Conservation (phyloP, 495 filamentous ascomycete species). For the Xylaria scruposa region DNA sequence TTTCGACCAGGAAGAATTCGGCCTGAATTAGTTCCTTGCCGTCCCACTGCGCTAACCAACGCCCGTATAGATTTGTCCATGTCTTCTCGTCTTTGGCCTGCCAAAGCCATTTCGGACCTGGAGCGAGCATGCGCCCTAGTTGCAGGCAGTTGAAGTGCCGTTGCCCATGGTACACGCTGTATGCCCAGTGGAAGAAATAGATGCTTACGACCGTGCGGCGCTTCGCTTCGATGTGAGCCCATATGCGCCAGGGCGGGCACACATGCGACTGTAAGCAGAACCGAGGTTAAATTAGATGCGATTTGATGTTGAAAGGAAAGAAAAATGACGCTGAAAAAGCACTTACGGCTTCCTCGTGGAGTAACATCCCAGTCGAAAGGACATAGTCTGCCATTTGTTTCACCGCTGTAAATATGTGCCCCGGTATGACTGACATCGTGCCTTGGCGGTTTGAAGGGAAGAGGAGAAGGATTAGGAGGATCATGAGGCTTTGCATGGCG, state of each 20-base stretch:
- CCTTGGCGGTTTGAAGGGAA: slow-evolving; percentile 38
- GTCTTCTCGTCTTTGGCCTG: slow-evolving; percentile 43
- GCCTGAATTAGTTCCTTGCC: slow-evolving; percentile 43
- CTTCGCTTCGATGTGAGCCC: slow-evolving; percentile 49
- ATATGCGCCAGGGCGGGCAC: slow-evolving; percentile 44
- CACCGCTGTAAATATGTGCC: slow-evolving; percentile 40
- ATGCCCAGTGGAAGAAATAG: slow-evolving; percentile 52
- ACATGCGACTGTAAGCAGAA: slow-evolving; percentile 22
- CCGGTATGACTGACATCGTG: slow-evolving; percentile 19
- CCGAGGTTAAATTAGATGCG: background rate
- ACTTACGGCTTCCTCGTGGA: slow-evolving; percentile 42
- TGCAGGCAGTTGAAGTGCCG: slow-evolving; percentile 47
- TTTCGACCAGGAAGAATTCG: slow-evolving; percentile 45
- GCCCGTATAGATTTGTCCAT: slow-evolving; percentile 45
- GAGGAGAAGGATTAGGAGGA: slow-evolving; percentile 50
- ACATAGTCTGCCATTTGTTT: slow-evolving; percentile 40
- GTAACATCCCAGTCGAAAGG: slow-evolving; percentile 43
- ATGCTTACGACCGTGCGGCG: slow-evolving; percentile 42
- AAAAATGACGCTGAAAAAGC: too few species aligned
- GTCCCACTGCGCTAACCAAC: slow-evolving; percentile 48
- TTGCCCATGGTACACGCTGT: slow-evolving; percentile 43
- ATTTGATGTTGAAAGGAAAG: background rate
- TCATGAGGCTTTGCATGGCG: slow-evolving; percentile 45
- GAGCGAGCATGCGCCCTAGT: slow-evolving; percentile 46
- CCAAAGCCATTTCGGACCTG: slow-evolving; percentile 51